Percentiles rank a stretch among this genome's conserved stretches.
Conservation (phyloP, 257 asterid genomes). For the Solanum corneliomulleri region DNA sequence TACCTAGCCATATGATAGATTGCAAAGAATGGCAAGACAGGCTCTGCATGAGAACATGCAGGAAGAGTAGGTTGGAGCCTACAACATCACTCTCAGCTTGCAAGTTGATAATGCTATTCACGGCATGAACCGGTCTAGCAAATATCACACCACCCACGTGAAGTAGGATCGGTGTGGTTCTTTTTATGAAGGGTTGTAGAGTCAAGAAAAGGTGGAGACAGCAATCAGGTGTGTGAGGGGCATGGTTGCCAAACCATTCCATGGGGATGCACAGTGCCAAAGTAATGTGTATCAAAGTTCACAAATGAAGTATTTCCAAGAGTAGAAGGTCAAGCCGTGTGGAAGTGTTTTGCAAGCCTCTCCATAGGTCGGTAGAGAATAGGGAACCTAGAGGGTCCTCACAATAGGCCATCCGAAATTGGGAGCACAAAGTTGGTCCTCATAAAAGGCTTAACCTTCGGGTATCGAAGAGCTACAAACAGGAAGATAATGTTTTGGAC, state of each 20-base stretch:
- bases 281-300: neutral
- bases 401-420: neutral
- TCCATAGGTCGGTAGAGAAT: neutral
- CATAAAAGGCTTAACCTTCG: neutral
- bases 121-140: too few species aligned
- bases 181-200: neutral
- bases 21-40: neutral
- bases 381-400: neutral
- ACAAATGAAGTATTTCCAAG: neutral
- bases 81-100: neutral
- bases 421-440: neutral
- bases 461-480: neutral
- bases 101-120: neutral
- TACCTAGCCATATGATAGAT: neutral
- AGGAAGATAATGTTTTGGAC: fast-evolving
- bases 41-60: neutral
- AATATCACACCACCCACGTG: too few species aligned
- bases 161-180: neutral
- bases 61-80: too few species aligned
- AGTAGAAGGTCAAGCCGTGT: neutral
- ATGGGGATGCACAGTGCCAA: neutral
- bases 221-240: neutral
- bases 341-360: neutral
- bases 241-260: neutral
- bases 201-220: neutral